These are phyloP conservation scores for Raphanus hybrid DNA, from an alignment of 441 rosid genomes.

Conservation along the genomic window DNA sequence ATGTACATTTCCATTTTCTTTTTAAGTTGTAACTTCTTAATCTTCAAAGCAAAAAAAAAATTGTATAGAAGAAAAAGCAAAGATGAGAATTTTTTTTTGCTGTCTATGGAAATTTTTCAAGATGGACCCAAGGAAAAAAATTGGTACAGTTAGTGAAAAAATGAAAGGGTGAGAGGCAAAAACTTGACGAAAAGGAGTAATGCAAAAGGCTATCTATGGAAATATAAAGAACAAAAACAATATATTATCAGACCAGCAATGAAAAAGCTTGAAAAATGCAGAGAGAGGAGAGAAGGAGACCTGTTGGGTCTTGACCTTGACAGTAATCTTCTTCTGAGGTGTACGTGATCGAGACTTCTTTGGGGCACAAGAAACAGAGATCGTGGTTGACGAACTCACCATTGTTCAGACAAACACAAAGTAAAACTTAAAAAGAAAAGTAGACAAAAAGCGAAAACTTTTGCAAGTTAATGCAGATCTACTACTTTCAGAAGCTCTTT, in stretches of 20 bases:
- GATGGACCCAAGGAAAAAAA: too few species aligned
- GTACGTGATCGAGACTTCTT: slow-evolving; percentile 38
- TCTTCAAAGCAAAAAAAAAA: neutral
- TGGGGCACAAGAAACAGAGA: slow-evolving; percentile 34
- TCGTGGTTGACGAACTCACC: slow-evolving; percentile 26
- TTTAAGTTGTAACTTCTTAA: neutral
- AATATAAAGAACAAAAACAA: neutral
- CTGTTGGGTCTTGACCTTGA: slow-evolving; percentile 40
- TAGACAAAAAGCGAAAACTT: neutral
- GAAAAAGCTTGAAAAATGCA: slow-evolving; percentile 1
- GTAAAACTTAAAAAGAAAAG: neutral
- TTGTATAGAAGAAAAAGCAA: neutral
- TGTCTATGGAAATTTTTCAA: too few species aligned
- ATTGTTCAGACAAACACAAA: neutral
- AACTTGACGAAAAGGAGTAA: neutral
- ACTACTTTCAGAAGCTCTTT: neutral
- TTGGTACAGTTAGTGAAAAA: neutral
- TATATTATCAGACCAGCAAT: neutral
- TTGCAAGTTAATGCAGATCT: neutral
- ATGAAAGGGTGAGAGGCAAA: too few species aligned
- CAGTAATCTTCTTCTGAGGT: slow-evolving; percentile 7
- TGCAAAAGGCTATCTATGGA: neutral
- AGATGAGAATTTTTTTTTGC: neutral
- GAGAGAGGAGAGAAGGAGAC: slow-evolving; percentile 17
- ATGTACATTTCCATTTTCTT: neutral